These are phyloP conservation scores for Penicillium brevicompactum DNA, from an alignment of 2,329 filamentous ascomycete species.

Conservation along the genomic window DNA sequence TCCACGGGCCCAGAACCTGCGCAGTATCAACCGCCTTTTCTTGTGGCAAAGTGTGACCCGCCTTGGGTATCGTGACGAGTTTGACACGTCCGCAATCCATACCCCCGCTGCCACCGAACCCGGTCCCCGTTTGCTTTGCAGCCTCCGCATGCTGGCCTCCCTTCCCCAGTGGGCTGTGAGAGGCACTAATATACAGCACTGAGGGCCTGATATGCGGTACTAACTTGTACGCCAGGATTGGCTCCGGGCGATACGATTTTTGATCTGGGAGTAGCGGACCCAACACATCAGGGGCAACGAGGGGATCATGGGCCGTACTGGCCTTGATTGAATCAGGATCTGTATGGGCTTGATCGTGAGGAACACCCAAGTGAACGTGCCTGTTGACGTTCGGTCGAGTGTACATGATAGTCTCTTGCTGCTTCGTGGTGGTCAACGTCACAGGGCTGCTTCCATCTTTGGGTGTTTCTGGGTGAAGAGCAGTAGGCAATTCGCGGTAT, in stretches of 20 bases:
- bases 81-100: neutral
- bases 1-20: neutral
- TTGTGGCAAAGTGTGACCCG: neutral
- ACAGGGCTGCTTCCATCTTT: neutral
- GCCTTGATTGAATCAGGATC: neutral
- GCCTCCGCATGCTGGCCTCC: conserved; percentile 13
- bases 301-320: neutral
- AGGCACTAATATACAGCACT: conserved; percentile 25
- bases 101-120: conserved; percentile 27
- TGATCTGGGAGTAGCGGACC: neutral
- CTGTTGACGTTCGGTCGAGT: conserved; percentile 3
- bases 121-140: conserved; percentile 20
- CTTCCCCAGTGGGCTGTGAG: conserved; percentile 9
- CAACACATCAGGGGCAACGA: conserved; percentile 8
- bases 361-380: neutral
- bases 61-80: neutral
- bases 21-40: neutral
- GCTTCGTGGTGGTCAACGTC: conserved; percentile 3
- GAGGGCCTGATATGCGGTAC: conserved; percentile 16
- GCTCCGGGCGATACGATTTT: conserved; percentile 8
- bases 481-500: conserved; percentile 3
- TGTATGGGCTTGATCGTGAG: neutral
- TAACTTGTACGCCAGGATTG: conserved; percentile 3
- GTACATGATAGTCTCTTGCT: conserved; percentile 13
- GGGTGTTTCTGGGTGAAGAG: neutral